A percentile compares a stretch with the other conserved stretches of the same genome.
phyloP scores from a whole-genome alignment of 179 eudicot genomes.

The Monotropa hypopitys region DNA sequence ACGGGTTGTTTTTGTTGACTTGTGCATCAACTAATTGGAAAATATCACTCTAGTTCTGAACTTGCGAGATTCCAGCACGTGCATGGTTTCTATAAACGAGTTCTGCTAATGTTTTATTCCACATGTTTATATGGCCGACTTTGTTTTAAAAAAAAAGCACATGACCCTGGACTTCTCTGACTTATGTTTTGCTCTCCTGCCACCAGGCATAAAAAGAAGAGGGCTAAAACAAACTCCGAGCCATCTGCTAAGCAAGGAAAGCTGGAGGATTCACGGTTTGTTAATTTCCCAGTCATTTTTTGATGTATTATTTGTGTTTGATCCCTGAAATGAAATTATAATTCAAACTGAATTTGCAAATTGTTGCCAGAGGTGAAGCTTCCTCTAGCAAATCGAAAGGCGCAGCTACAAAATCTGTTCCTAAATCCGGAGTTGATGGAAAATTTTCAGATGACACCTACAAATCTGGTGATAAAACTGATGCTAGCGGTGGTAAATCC shows the following conservation, averaged over 20 bases:
- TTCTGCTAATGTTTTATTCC: neutral
- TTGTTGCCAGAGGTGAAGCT: conserved; percentile 22
- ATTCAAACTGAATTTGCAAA: neutral
- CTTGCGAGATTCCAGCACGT: neutral
- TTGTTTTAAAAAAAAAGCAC: neutral
- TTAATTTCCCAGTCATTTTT: neutral
- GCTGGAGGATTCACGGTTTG: conserved; percentile 37
- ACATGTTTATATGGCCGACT: conserved; percentile 10
- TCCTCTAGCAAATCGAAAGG: conserved; percentile 50
- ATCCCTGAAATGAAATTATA: neutral
- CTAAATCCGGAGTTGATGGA: conserved; percentile 24
- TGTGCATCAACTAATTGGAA: neutral
- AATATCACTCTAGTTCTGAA: neutral
- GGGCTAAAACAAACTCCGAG: conserved; percentile 31
- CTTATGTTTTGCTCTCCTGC: neutral
- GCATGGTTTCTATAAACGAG: too few species aligned
- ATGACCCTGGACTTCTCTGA: neutral
- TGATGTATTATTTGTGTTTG: neutral
- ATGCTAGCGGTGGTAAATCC: conserved; percentile 18
- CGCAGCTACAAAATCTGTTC: conserved; percentile 30
- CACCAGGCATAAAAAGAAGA: conserved; percentile 50
- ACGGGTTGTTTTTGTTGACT: conserved; percentile 20
- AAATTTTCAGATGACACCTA: conserved; percentile 25
- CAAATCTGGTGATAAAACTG: conserved; percentile 21
- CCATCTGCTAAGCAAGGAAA: conserved; percentile 31